Evolutionary conservation across 2,329 filamentous ascomycete genomes (phyloP), one percentile per base, ranked within the genome.

Genomic region (Fusarium sp.): DNA sequence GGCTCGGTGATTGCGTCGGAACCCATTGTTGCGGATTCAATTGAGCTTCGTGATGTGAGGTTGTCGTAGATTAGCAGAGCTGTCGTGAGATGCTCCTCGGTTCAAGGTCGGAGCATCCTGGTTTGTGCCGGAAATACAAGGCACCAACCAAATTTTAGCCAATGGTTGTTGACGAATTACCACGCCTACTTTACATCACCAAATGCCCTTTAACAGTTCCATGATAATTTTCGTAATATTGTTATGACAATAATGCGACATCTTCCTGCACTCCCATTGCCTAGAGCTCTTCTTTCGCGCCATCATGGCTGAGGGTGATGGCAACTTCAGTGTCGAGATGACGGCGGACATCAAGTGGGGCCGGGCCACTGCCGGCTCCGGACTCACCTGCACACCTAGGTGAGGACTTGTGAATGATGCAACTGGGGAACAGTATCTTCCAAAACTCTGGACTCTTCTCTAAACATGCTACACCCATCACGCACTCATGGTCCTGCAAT

Each of bases 21-120:
- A 74, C 73, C 79, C 80, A 82, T 82, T 32, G 48, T 74, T 79
- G 63, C 62, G 44, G 73, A 59, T 73, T 78, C 77, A 79, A 80
- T 80, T 79, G 79, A 74, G 68, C 72, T 73, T 76, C 70, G 61
- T 65, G 52, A 72, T 69, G 65, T 72, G 70, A 73, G 76, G 73
- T 72, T 72, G 72, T 68, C 70, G 69, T 72, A 70, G 67, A 67
- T 64, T 59, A 51, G 70, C 65, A 71, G 66, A 75, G 69, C 70
- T 74, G 69, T 74, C 63, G 72, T 72, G 76, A 74, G 71, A 65
- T 71, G 60, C 65, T 71, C 63, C 49, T 71, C 69, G 76, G 76
- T 61, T 77, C 70, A 76, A 78, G 75, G 72, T 77, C 68, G 75
- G 74, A 67, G 61, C 67, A 63, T 54, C 68, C 55, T 58, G 52